phyloP scores from a whole-genome alignment of 192 early-diverging fungal species.

The Backusella parvicylindrica region DNA sequence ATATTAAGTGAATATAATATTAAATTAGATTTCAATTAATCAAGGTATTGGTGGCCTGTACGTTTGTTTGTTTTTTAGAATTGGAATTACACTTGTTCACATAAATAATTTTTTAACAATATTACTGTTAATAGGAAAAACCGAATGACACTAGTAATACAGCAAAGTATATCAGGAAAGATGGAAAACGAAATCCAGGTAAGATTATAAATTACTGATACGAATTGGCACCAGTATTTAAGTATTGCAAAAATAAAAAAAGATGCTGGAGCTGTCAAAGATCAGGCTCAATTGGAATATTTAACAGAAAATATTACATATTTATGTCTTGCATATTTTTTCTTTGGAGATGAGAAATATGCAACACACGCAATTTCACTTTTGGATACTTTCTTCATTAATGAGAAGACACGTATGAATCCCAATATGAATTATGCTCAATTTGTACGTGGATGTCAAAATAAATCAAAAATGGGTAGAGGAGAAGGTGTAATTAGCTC shows the following conservation, averaged over 20 bases:
- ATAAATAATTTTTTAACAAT: not conserved
- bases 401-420: slow-evolving; percentile 30
- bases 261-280: slow-evolving; percentile 18
- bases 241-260: not conserved
- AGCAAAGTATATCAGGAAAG: slow-evolving; percentile 22
- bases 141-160: not conserved
- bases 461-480: slow-evolving; percentile 20
- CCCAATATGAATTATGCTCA: slow-evolving; percentile 36
- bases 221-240: not conserved
- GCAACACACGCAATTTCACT: slow-evolving; percentile 20
- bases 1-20: not conserved
- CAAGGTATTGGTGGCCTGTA: slow-evolving; percentile 32
- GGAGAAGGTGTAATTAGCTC: slow-evolving; percentile 32
- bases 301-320: slow-evolving; percentile 24
- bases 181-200: slow-evolving; percentile 37
- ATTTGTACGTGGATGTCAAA: slow-evolving; percentile 23
- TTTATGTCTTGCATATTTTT: slow-evolving; percentile 24
- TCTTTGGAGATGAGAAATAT: slow-evolving; percentile 21
- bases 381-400: slow-evolving; percentile 22
- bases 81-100: not conserved
- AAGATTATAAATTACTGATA: not conserved
- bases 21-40: not conserved
- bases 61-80: not conserved
- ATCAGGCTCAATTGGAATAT: slow-evolving; percentile 30
- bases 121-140: not conserved